Conservation (phyloP, 345 rosid genomes). For the Heritiera littoralis region DNA sequence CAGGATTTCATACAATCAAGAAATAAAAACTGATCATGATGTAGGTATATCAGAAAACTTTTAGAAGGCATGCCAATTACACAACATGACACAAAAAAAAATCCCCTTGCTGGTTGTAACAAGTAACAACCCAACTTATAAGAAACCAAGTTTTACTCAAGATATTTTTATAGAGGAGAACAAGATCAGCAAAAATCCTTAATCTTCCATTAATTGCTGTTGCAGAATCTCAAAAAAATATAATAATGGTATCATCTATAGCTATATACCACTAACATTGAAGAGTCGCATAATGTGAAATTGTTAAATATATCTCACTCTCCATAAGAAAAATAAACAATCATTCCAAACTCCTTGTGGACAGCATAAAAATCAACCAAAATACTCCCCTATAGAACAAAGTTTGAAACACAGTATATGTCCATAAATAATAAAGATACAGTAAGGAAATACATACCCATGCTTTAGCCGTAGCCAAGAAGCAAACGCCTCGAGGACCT, state of each 20-base stretch:
- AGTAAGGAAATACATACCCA: conserved; percentile 52
- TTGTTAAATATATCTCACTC: neutral
- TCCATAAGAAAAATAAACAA: neutral
- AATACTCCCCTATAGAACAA: neutral
- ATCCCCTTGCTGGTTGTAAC: neutral
- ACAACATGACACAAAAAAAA: neutral
- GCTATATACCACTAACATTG: neutral
- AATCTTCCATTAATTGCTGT: too few relatives aligned
- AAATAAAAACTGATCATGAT: neutral
- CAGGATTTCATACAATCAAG: neutral
- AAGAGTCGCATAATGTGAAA: neutral
- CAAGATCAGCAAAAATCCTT: too few relatives aligned
- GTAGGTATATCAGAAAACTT: neutral
- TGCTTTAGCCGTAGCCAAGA: conserved; percentile 95
- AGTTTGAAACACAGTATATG: neutral
- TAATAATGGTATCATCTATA: neutral
- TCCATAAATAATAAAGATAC: neutral
- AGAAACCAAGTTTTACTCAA: neutral
- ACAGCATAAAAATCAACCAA: conserved; percentile 5
- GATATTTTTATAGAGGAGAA: too few relatives aligned
- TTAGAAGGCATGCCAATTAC: neutral
- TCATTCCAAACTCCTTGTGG: neutral
- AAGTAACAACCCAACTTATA: neutral
- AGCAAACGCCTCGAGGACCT: conserved; percentile 99
- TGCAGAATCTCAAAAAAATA: too few relatives aligned